Conservation (phyloP, 129 eudicot species). For the Flaveria ramosissima region DNA sequence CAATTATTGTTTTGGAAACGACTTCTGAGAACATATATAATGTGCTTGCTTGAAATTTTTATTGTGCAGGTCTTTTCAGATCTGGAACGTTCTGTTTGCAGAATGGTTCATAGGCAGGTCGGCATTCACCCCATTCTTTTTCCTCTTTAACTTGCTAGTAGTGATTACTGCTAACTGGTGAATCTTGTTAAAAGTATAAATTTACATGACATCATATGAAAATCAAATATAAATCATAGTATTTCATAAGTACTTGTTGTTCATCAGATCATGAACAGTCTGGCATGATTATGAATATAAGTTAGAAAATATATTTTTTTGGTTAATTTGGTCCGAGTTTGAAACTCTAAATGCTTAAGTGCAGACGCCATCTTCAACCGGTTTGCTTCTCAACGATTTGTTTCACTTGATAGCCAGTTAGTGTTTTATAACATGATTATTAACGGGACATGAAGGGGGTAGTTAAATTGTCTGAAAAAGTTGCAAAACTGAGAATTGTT, state of each 20-base stretch:
- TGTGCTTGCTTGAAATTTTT: conserved; percentile 14
- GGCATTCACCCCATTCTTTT: conserved; percentile 6
- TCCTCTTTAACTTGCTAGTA: neutral
- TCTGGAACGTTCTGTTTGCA: conserved; percentile 95
- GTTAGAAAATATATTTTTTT: neutral
- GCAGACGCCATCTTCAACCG: neutral
- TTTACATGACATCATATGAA: neutral
- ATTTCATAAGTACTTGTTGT: neutral
- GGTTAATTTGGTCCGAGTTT: neutral
- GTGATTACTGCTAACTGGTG: neutral
- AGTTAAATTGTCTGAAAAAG: neutral
- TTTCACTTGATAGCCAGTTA: neutral
- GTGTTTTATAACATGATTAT: neutral
- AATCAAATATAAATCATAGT: neutral
- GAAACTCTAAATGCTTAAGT: neutral
- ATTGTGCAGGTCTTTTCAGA: conserved; percentile 85
- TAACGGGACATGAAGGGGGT: neutral
- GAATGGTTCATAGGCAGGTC: conserved; percentile 99
- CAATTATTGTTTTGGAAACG: neutral
- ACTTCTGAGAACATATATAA: neutral
- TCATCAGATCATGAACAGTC: neutral
- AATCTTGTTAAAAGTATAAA: neutral
- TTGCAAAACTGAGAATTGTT: conserved; percentile 4
- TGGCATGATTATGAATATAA: neutral
- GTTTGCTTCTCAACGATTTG: neutral